Conservation (phyloP, 371 early-diverging fungal species). For the Funneliformis caledonium region DNA sequence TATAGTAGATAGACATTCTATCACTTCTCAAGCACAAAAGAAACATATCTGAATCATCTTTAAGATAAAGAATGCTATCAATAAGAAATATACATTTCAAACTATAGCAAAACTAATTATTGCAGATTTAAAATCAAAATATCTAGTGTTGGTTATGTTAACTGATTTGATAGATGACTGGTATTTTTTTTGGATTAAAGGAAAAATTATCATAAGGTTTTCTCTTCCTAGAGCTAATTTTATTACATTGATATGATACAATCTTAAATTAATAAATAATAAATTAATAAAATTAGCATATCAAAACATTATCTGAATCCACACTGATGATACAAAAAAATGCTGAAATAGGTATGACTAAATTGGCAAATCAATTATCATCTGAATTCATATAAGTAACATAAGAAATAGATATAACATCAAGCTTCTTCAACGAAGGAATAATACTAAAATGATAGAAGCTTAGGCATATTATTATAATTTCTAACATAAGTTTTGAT, state of each 20-base stretch:
- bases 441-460: neutral
- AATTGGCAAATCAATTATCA: too few species aligned
- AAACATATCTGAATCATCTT: neutral
- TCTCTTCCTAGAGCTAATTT: neutral
- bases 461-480: neutral
- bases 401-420: neutral
- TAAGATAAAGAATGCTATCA: conserved; percentile 7
- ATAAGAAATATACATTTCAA: neutral
- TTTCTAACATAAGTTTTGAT: neutral
- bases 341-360: neutral
- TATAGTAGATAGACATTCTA: conserved; percentile 12
- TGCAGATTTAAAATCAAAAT: neutral
- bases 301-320: too few species aligned
- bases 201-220: neutral
- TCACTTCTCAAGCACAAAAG: neutral
- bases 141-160: neutral
- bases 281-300: neutral
- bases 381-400: too few species aligned
- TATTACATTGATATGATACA: neutral
- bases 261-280: neutral
- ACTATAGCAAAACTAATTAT: neutral
- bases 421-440: neutral
- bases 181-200: conserved; percentile 2
- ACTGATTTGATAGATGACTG: neutral
- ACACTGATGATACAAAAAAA: neutral